Conservation (phyloP, 176 grass and related monocot genomes). For the Lolium perenne region DNA sequence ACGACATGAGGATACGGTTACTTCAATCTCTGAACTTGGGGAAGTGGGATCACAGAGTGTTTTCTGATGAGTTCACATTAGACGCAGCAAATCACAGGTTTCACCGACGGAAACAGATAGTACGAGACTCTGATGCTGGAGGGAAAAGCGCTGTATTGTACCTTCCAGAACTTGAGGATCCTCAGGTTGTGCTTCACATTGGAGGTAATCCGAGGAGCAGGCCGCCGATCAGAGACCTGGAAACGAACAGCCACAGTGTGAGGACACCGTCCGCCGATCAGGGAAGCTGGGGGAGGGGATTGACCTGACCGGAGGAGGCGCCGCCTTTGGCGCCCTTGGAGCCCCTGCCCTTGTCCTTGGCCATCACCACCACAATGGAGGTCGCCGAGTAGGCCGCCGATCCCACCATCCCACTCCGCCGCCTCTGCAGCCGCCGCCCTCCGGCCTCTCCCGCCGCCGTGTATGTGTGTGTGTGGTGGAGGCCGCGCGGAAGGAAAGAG, state of each 20-base stretch:
- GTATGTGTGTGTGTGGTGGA: not conserved
- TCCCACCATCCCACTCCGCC: constrained; percentile 41
- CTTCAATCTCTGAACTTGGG: not conserved
- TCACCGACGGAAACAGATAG: not conserved
- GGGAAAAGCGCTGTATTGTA: constrained; percentile 36
- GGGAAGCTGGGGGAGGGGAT: not conserved
- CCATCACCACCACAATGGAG: constrained; percentile 55
- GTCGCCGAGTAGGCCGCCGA: constrained; percentile 46
- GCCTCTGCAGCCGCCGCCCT: not conserved
- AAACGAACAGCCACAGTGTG: not conserved
- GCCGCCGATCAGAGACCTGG: constrained; percentile 59
- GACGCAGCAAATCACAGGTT: not conserved
- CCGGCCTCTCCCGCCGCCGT: not conserved
- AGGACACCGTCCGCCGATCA: too few relatives aligned
- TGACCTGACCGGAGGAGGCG: constrained; percentile 44
- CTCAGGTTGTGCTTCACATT: constrained; percentile 90
- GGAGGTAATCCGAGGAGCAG: constrained; percentile 81
- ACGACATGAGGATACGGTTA: accelerated
- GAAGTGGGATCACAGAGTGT: too few relatives aligned
- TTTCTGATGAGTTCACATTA: too few relatives aligned
- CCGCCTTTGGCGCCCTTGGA: constrained; percentile 19
- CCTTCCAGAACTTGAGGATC: constrained; percentile 83
- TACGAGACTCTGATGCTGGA: constrained; percentile 10
- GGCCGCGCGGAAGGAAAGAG: constrained; percentile 27
- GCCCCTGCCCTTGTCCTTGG: constrained; percentile 43